Evolutionary conservation across 768 basidiomycete genomes (phyloP), one percentile per base, ranked within the genome.

Genomic region (Termitomyces sp.): DNA sequence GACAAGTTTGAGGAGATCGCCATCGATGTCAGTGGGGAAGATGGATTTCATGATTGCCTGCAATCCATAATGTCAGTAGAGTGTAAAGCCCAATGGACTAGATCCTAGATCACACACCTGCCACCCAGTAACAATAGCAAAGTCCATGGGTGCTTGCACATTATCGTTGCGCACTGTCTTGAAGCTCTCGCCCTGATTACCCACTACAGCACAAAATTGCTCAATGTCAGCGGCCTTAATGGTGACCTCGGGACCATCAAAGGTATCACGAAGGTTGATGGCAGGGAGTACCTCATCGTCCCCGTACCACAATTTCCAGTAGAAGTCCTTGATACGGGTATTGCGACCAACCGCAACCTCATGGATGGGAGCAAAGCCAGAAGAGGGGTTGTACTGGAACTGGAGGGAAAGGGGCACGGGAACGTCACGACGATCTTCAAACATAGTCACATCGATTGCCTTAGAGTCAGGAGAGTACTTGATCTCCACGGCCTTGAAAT

Each of bases 11-110:
- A 98, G 78, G 15, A 98, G 74, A 69, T 99, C 96, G 1, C 96
- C 97, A 59, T 98, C 91, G 66, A 99, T 92, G 11, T 83, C 72
- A 12, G 79, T 68, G 6, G 97, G 97, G 85, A 99, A 99, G 72
- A 98, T 96, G 1, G 94, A 86, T 69, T 91, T 93, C 89, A 98
- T 99, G 72, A 99, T 98, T n/a, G 95, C 91, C 94, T 96, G 61
- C 0, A 52, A 56, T 56, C 38, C 50, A 32, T 27, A 27, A 16
- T n/a, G 47, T 39, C 50, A 32, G 39, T 60, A 50, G 61, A 32
- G 52, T 18, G 44, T 38, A 27, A 52, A 33, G 23, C 16, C 23
- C 13, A 39, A 52, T 44, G 7, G 18, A 53, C 25, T 27, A 40
- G 27, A 22, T 49, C 3, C 72, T 27, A 40, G 27, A 22, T 49